Conservation (phyloP, 305 asterid species). For the Fraxinus angustifolia region DNA sequence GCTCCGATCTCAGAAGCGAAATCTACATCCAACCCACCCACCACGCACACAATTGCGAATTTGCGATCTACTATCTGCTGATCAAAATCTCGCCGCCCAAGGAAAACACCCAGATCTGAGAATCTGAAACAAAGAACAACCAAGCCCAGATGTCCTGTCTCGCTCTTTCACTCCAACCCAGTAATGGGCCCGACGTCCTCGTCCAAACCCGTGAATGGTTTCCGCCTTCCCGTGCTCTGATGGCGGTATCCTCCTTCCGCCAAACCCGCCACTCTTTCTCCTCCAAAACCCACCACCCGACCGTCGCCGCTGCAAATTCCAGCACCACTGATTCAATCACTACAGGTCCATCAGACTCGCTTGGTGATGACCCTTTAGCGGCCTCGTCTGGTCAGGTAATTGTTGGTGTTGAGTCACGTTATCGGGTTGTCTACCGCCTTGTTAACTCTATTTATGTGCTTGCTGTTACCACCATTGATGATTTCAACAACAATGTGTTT, state of each 20-base stretch:
- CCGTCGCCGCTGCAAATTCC: slow-evolving; percentile 18
- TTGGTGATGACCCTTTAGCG: slow-evolving; percentile 85
- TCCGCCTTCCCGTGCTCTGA: slow-evolving; percentile 84
- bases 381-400: slow-evolving; percentile 89
- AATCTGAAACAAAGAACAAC: slow-evolving; percentile 15
- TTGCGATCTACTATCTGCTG: not conserved
- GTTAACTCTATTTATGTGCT: slow-evolving; percentile 80
- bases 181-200: slow-evolving; percentile 68
- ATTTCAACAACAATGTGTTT: slow-evolving; percentile 60
- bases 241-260: slow-evolving; percentile 84
- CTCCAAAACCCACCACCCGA: slow-evolving; percentile 37
- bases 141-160: slow-evolving; percentile 61
- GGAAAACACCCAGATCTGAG: not conserved
- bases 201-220: slow-evolving; percentile 97
- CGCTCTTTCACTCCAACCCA: slow-evolving; percentile 79
- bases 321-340: slow-evolving; percentile 37
- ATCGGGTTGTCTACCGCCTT: slow-evolving; percentile 76
- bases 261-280: slow-evolving; percentile 64
- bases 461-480: slow-evolving; percentile 64
- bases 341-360: slow-evolving; percentile 30
- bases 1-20: not conserved
- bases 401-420: slow-evolving; percentile 75
- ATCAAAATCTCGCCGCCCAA: not conserved
- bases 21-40: not conserved
- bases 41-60: not conserved